Conservation (phyloP, 2,329 filamentous ascomycete species). For the Sarocladiaceae sp. region DNA sequence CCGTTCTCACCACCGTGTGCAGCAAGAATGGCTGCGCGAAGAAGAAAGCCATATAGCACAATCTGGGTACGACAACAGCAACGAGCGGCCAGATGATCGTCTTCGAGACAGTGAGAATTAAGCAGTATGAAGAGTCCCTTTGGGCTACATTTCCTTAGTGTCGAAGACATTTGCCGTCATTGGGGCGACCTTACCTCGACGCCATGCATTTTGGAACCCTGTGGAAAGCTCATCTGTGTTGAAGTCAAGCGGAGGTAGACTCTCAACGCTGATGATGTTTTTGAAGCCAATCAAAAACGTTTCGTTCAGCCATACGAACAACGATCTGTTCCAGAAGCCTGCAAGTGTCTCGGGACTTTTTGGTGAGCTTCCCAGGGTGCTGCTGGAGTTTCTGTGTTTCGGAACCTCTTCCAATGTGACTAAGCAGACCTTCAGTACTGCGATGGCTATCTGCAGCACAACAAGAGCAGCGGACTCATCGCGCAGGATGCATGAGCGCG, state of each 20-base stretch:
- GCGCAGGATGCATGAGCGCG: slow-evolving; percentile 29
- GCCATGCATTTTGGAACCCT: slow-evolving; percentile 14
- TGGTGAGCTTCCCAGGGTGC: background rate
- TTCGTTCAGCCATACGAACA: slow-evolving; percentile 33
- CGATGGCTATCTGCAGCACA: slow-evolving; percentile 20
- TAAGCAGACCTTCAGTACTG: slow-evolving; percentile 23
- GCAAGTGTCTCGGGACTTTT: slow-evolving; percentile 24
- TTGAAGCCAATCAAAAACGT: slow-evolving; percentile 23
- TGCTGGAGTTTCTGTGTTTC: slow-evolving; percentile 17
- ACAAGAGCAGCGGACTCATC: slow-evolving; percentile 18
- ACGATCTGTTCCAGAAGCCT: slow-evolving; percentile 25
- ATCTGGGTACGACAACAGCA: slow-evolving; percentile 29
- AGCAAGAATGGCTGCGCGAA: slow-evolving; percentile 44
- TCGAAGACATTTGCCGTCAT: slow-evolving; percentile 21
- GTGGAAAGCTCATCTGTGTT: slow-evolving; percentile 19
- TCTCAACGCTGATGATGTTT: slow-evolving; percentile 18
- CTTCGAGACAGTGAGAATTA: background rate
- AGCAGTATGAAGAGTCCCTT: background rate
- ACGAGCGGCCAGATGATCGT: slow-evolving; percentile 19
- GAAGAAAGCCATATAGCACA: slow-evolving; percentile 34
- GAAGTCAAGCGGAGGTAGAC: slow-evolving; percentile 16
- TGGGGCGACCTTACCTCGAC: no score
- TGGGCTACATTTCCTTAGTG: slow-evolving; percentile 19
- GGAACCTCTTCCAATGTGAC: slow-evolving; percentile 26
- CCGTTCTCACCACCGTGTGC: slow-evolving; percentile 25